phyloP scores from a whole-genome alignment of 805 yeast species.

The Ogataea haglerorum region DNA sequence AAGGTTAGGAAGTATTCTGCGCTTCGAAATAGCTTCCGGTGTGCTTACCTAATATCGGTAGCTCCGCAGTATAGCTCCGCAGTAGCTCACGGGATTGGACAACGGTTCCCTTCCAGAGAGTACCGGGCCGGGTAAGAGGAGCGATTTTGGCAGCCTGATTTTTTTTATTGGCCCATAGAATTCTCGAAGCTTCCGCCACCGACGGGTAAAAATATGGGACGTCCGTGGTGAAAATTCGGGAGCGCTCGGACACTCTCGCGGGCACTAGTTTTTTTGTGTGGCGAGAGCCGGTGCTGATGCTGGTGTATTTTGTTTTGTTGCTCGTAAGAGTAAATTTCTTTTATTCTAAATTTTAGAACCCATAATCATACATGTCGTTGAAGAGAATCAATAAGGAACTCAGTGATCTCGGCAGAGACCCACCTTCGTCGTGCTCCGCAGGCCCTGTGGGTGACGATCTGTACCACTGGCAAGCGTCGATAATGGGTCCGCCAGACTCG shows the following conservation, averaged over 20 bases:
- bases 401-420: conserved; percentile 95
- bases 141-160: not conserved
- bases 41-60: not conserved
- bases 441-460: conserved; percentile 98
- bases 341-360: conserved; percentile 9
- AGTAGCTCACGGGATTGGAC: too few relatives aligned
- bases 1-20: not conserved
- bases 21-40: not conserved
- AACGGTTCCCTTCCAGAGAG: too few relatives aligned
- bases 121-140: conserved; percentile 4
- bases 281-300: not conserved
- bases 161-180: conserved; percentile 3
- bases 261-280: not conserved
- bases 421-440: conserved; percentile 98
- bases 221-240: not conserved
- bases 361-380: conserved; percentile 59
- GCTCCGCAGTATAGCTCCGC: too few relatives aligned
- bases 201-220: not conserved
- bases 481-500: conserved; percentile 98
- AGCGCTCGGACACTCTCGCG: not conserved
- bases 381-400: conserved; percentile 96
- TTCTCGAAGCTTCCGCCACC: conserved; percentile 11
- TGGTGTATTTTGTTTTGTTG: conserved; percentile 10
- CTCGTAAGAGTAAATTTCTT: conserved; percentile 11
- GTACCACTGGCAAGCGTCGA: conserved; percentile 99